Evolutionary conservation across 2,329 filamentous ascomycete genomes (phyloP), one percentile per base, ranked within the genome.

Genomic region (Stenocarpella maydis): DNA sequence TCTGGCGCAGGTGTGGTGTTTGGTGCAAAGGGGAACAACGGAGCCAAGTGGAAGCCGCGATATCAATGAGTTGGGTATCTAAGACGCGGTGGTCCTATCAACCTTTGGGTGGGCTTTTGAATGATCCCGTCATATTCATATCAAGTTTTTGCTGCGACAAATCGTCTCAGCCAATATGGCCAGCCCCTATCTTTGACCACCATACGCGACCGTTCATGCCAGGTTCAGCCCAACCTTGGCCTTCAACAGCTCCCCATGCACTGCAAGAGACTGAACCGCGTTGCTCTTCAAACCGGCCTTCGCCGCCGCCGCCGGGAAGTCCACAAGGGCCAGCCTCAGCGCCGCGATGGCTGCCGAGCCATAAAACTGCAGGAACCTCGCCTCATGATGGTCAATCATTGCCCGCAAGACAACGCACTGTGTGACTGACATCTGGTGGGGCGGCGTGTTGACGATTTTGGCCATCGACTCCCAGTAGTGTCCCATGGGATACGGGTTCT

Each of bases 401-500:
- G 89, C 84, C 69, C 90, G 88, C 49, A 95, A 82, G 2, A 95
- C 88, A 6, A 90, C 85, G 71, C 90, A 88, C 73, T 95, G 92
- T 0, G 92, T 94, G 71, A 91, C 88, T n/a, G 90, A 91, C 12
- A 91, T 86, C 72, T 92, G 86, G 12, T 81, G 79, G 0, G 88
- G 76, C 0, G 93, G 91, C 0, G 93, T 92, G 77, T 94, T 94
- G 76, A 95, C 82, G 45, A 98, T 92, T 52, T 85, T 85, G 0
- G 93, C 89, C 68, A 98, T 82, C 0, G 91, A 86, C 45, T 84
- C 86, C 96, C 96, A 99, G 83, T 96, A 98, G 68, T 95, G 86
- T 0, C 85, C 86, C 60, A 92, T 92, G 4, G 91, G 94, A 80
- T 88, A 96, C 0, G 91, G 94, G 74, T 95, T 95, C 54, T 82